Evolutionary conservation across 768 basidiomycete genomes (phyloP), one percentile per base, ranked within the genome.

Genomic region (Psilocybe tampanensis): DNA sequence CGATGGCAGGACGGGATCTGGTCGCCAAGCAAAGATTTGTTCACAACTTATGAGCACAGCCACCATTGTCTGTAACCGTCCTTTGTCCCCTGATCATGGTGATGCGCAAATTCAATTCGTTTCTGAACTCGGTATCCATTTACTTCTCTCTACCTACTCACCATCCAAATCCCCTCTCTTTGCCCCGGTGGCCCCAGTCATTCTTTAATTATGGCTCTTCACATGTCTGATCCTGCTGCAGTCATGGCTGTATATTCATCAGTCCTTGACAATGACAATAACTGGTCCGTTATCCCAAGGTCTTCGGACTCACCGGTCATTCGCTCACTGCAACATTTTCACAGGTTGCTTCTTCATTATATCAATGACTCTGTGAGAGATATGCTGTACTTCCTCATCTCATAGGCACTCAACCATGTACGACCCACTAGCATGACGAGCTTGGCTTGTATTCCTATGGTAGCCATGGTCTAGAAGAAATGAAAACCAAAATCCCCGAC

Each of bases 401-500:
- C 42, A 34, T 22, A 48, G 58, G 44, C 17, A 48, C 41, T 57
- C 33, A 45, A 23, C 36, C 44, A 61, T 13, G 36, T 39, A 39
- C 47, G 56, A 47, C 19, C 52, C 54, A 42, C 23, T 54, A 79
- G 74, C 63, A 65, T 18, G 76, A 80, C 54, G 73, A 76, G 41
- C 66, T 81, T 47, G 70, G 68, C 17, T 61, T 81, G 11, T 65
- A 74, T 61, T 75, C 73, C 21, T 72, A 72, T 39, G 81, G 80
- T 15, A 60, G 61, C 11, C 70, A 74, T 12, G 80, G 79, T 13
- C 70, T 82, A 21, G 69, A 74, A 33, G 79, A 81, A 52, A 64
- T 83, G 54, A 82, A 82, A 60, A 73, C 70, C 44, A 76, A 69
- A 54, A 68, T 82, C 13, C 67, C 72, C 42, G 74, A 79, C 54